These are phyloP conservation scores for Thuja plicata DNA, from an alignment of 83 land plant genomes.

Conservation along the genomic window DNA sequence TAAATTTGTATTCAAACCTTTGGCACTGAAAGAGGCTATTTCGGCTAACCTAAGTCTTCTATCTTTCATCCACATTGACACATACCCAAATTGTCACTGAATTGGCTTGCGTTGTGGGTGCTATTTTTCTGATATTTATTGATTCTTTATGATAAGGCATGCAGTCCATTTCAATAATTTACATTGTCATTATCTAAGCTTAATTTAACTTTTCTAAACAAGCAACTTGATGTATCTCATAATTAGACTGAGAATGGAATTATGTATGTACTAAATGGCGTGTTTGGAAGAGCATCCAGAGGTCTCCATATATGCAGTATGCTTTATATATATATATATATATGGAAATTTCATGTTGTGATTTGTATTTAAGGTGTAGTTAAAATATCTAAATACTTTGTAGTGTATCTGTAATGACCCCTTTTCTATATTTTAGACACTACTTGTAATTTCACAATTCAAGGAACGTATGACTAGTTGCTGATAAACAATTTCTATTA, in stretches of 20 bases:
- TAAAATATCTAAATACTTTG: too few relatives aligned
- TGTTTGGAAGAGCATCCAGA: too few relatives aligned
- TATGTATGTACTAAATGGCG: background rate
- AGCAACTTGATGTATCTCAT: background rate
- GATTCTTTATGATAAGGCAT: background rate
- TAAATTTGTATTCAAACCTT: background rate
- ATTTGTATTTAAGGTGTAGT: too few relatives aligned
- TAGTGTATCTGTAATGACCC: too few relatives aligned
- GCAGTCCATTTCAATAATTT: background rate
- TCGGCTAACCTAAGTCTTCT: background rate
- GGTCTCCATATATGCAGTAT: too few relatives aligned
- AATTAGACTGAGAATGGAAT: background rate
- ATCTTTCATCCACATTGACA: background rate
- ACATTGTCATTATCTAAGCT: background rate
- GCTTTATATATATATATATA: too few relatives aligned
- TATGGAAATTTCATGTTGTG: too few relatives aligned
- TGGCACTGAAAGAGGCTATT: background rate
- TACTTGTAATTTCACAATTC: too few relatives aligned
- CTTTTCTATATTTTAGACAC: too few relatives aligned
- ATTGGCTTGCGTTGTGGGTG: background rate
- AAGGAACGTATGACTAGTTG: too few relatives aligned
- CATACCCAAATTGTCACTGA: background rate
- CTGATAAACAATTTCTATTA: too few relatives aligned
- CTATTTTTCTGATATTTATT: background rate
- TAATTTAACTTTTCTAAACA: background rate